phyloP scores from a whole-genome alignment of 495 filamentous ascomycete species.

The Neurospora hispaniola region DNA sequence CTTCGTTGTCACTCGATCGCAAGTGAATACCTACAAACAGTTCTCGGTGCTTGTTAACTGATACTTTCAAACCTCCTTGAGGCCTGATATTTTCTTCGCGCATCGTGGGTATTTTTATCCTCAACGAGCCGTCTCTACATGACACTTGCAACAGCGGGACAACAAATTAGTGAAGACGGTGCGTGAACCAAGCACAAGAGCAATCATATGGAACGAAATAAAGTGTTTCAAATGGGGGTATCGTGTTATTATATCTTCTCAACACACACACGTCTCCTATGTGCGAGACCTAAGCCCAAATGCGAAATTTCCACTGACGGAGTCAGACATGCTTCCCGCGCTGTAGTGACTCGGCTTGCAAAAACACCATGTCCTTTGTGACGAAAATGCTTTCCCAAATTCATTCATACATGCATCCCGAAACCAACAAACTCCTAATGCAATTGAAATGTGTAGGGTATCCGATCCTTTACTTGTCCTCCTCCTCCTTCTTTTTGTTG shows the following conservation, averaged over 20 bases:
- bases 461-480: neutral
- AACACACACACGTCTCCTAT: neutral
- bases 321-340: neutral
- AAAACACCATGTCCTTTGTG: neutral
- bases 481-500: slow-evolving; percentile 31
- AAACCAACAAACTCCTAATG: neutral
- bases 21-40: neutral
- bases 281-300: neutral
- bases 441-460: neutral
- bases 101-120: too few relatives aligned
- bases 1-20: neutral
- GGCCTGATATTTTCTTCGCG: neutral
- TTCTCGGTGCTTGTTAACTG: neutral
- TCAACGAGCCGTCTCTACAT: too few relatives aligned
- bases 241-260: neutral
- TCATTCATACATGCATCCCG: neutral
- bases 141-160: too few relatives aligned
- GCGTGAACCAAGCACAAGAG: neutral
- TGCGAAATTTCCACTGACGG: neutral
- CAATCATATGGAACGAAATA: neutral
- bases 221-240: neutral
- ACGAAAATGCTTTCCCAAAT: neutral
- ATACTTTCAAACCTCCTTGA: neutral
- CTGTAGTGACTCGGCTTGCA: neutral
- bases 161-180: too few relatives aligned